A percentile compares a stretch with the other conserved stretches of the same genome.
These are phyloP conservation scores for Oryza meridionalis DNA, from an alignment of 176 grass and related monocot genomes.

Conservation along the genomic window DNA sequence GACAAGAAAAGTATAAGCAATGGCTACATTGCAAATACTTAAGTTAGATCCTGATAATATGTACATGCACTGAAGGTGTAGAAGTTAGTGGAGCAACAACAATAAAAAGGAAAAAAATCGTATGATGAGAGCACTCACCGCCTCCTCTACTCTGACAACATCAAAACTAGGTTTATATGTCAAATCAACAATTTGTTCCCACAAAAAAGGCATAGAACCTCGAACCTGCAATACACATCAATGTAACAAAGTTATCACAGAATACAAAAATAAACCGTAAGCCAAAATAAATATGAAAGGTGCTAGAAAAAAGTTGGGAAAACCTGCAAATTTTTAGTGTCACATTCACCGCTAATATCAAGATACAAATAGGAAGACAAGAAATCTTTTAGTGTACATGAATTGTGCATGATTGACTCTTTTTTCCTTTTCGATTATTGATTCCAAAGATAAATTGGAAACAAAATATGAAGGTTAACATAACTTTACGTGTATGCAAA, in stretches of 20 bases:
- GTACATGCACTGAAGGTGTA: background rate
- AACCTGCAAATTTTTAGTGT: background rate
- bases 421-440: background rate
- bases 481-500: background rate
- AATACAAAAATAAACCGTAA: background rate
- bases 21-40: background rate
- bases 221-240: conserved; percentile 62
- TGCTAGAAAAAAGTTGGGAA: background rate
- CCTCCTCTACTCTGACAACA: conserved; percentile 73
- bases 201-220: conserved; percentile 88
- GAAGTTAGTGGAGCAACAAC: background rate
- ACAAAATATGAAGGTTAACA: background rate
- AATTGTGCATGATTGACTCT: background rate
- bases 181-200: conserved; percentile 96
- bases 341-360: background rate
- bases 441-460: background rate
- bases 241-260: background rate
- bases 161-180: conserved; percentile 91
- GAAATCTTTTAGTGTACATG: background rate
- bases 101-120: conserved; percentile 19
- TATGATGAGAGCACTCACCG: conserved; percentile 42
- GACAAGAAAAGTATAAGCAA: conserved; percentile 4
- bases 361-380: background rate
- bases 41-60: background rate
- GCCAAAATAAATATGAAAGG: background rate